phyloP scores from a whole-genome alignment of 306 rosid genomes.

The Glycyrrhiza uralensis region DNA sequence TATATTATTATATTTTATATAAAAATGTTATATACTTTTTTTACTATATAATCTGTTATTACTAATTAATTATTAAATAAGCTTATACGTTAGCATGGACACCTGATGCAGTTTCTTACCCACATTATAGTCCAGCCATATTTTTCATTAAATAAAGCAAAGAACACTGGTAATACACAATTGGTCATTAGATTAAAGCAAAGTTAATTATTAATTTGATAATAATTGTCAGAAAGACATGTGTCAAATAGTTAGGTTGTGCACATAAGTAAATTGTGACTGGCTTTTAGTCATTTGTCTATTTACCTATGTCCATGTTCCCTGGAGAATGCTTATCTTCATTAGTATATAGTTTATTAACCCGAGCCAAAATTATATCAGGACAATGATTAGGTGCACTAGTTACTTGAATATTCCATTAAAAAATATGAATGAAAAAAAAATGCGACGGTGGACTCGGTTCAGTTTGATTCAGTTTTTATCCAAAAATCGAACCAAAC shows the following conservation, averaged over 20 bases:
- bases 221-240: background rate
- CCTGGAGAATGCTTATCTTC: slow-evolving; percentile 30
- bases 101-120: too few relatives aligned
- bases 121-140: too few relatives aligned
- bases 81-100: too few relatives aligned
- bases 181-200: background rate
- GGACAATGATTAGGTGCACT: background rate
- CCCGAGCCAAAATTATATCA: background rate
- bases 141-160: background rate
- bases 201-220: background rate
- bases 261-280: slow-evolving; percentile 43
- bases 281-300: slow-evolving; percentile 41
- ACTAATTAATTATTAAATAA: too few relatives aligned
- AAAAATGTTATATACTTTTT: too few relatives aligned
- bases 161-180: background rate
- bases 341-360: background rate
- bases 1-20: too few relatives aligned
- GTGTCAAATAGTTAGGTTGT: slow-evolving; percentile 1
- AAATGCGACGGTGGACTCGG: too few relatives aligned
- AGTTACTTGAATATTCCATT: too few relatives aligned
- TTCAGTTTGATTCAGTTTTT: too few relatives aligned
- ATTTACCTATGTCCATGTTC: slow-evolving; percentile 29
- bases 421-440: too few relatives aligned
- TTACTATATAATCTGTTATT: too few relatives aligned
- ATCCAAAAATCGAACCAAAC: too few relatives aligned